Conservation (phyloP, 495 filamentous ascomycete species). For the Xylaria grammica region DNA sequence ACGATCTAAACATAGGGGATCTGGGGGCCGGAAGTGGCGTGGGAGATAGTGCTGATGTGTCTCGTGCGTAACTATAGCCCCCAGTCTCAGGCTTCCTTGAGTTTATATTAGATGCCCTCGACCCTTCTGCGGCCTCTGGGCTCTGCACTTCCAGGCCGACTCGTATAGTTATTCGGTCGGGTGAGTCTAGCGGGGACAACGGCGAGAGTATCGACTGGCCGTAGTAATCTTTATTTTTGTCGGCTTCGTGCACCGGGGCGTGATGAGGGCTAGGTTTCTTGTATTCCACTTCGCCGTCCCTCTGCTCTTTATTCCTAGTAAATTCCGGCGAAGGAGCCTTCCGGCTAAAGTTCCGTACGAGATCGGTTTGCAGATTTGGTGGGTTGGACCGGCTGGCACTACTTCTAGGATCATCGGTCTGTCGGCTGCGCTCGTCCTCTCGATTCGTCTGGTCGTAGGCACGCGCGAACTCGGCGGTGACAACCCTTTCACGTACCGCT, state of each 20-base stretch:
- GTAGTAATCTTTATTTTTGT: not conserved
- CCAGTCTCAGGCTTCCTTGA: not conserved
- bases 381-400: not conserved
- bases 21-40: not conserved
- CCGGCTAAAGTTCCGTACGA: not conserved
- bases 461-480: not conserved
- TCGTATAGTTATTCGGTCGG: conserved; percentile 7
- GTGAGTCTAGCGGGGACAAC: not conserved
- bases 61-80: not conserved
- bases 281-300: not conserved
- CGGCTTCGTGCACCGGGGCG: not conserved
- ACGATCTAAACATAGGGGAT: not conserved
- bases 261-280: not conserved
- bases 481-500: not conserved
- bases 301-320: not conserved
- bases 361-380: not conserved
- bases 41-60: not conserved
- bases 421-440: not conserved
- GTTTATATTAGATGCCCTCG: not conserved
- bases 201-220: not conserved
- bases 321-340: not conserved
- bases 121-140: not conserved
- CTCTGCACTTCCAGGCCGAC: conserved; percentile 1
- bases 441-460: not conserved
- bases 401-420: no score